Conservation (phyloP, 2,329 filamentous ascomycete species). For the Blastomyces parvus region DNA sequence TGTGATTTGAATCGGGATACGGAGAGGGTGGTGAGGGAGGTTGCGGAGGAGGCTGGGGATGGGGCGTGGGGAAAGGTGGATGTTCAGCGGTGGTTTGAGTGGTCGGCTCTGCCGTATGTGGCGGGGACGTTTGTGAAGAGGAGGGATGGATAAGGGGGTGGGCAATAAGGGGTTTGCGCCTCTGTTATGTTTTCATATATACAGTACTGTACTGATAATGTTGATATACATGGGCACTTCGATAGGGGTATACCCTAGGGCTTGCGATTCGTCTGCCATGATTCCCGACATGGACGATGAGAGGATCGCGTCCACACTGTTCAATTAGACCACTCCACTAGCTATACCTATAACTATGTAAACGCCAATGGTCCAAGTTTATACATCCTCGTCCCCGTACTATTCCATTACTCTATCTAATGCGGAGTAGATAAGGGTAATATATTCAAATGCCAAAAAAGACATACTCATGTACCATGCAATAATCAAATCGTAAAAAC, state of each 20-base stretch:
- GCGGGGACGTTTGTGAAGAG: constrained; percentile 35
- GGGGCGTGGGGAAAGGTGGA: constrained; percentile 42
- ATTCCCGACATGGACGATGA: neutral
- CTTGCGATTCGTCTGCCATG: neutral
- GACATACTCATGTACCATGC: neutral
- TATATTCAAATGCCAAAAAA: neutral
- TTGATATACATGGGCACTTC: neutral
- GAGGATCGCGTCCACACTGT: neutral
- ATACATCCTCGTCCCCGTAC: neutral
- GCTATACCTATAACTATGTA: too few relatives aligned
- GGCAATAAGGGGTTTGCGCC: neutral
- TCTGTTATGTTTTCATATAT: neutral
- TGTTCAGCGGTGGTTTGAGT: constrained; percentile 34
- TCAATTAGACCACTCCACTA: neutral
- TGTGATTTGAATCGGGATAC: constrained; percentile 45
- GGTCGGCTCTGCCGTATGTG: constrained; percentile 33
- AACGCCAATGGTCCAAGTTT: neutral
- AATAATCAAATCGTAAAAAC: neutral
- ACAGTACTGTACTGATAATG: neutral
- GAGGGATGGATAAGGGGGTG: constrained; percentile 7
- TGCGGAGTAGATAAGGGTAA: neutral
- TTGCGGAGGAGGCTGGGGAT: constrained; percentile 32
- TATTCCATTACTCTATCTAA: neutral
- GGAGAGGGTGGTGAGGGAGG: constrained; percentile 33
- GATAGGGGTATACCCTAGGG: neutral